Evolutionary conservation across 2,329 filamentous ascomycete genomes (phyloP), one percentile per base, ranked within the genome.

Genomic region (Xylaria sp.): DNA sequence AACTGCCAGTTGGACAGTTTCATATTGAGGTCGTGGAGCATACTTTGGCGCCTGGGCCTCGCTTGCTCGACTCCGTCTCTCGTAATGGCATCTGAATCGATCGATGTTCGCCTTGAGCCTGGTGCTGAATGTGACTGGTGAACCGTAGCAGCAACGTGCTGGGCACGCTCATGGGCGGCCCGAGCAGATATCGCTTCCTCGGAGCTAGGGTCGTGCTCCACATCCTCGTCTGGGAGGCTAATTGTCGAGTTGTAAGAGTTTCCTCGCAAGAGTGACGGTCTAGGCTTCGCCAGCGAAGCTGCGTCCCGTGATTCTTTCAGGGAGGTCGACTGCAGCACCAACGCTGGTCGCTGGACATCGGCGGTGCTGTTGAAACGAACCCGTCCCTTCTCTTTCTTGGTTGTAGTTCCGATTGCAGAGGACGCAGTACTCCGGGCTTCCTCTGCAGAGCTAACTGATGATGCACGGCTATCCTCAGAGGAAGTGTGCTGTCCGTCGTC

Each of bases 361-460:
- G 79, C 77, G 58, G 74, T 78, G 71, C 79, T 82, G 68, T 82
- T 82, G 66, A 82, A 82, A 6, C 80, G 76, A 27, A 82, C 80
- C 27, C 80, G 77, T 2, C 77, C 79, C 64, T 81, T 82, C 62
- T 82, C 80, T 49, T 75, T 79, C 67, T 67, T 67, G 17, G 43
- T 23, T 3, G 54, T 37, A 9, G 31, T 29, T 10, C 48, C 49
- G 13, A 43, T 25, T 27, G 44, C 54, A 11, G 57, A 37, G 29
- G 53, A 15, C 11, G 54, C 40, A 17, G 43, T 15, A 13, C 21
- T 55, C 44, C 38, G 58, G 10, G 29, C 29, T 13, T 21, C 46
- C 29, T 62, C 54, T 23, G 48, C 17, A 38, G 52, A 51, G 2
- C 13, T 27, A 17, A 41, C 31, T 23, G 58, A 58, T 10, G 62